Evolutionary conservation across 2,329 filamentous ascomycete genomes (phyloP).

Genomic region (Pseudogymnoascus sp.): DNA sequence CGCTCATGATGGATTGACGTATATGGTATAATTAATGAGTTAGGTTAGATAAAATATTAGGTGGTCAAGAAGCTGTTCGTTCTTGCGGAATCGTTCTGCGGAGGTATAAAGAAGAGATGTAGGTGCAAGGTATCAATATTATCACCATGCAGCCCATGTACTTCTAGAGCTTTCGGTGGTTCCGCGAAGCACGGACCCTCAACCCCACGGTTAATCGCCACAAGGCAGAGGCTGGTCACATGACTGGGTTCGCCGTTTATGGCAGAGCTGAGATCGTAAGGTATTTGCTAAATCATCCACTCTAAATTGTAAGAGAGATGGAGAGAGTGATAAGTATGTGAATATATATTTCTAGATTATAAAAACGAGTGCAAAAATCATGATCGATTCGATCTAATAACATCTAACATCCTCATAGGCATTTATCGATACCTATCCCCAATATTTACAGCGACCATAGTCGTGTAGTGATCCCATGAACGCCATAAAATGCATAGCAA

Average conservation of each 20-base stretch:
- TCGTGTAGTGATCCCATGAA: background rate
- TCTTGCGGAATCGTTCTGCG: background rate
- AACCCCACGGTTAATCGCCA: background rate
- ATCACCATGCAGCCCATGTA: conserved; percentile 4
- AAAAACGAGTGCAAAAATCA: background rate
- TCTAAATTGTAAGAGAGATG: too few species aligned
- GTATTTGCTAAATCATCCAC: background rate
- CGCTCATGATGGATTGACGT: conserved; percentile 26
- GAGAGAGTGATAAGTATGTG: background rate
- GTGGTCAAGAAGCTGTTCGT: conserved; percentile 4
- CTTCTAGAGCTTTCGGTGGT: conserved; percentile 19
- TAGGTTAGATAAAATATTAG: background rate
- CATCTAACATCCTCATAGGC: background rate
- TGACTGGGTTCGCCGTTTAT: background rate
- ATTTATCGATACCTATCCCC: background rate
- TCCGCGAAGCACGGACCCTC: conserved; percentile 10
- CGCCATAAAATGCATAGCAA: background rate
- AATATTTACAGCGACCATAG: conserved; percentile 1
- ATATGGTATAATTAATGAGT: conserved; percentile 1
- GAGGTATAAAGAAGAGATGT: conserved; percentile 1
- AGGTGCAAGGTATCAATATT: conserved; percentile 1
- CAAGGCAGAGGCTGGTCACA: background rate
- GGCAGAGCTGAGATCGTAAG: background rate
- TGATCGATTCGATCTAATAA: background rate
- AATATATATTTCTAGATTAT: background rate